Evolutionary conservation across 2,329 filamentous ascomycete genomes (phyloP).

Genomic region (Phialophora macrospora): DNA sequence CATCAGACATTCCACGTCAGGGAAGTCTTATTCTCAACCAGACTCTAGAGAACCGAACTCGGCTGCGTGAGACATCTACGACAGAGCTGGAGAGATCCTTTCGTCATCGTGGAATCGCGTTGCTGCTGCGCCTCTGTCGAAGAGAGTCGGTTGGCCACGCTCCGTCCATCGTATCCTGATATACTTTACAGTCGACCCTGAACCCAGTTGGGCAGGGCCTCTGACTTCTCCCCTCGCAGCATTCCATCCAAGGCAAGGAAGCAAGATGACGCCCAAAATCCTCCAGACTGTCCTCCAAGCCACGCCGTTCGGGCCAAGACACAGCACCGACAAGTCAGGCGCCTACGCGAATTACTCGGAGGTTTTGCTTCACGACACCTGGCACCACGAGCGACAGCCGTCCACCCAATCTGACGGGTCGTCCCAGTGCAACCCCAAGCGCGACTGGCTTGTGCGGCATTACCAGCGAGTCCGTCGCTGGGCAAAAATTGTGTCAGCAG

Average conservation of each 20-base stretch:
- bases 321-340: not conserved
- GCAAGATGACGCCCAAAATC: constrained; percentile 5
- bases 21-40: not conserved
- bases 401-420: not conserved
- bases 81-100: not conserved
- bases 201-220: not conserved
- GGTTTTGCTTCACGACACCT: not conserved
- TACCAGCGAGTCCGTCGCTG: constrained; percentile 9
- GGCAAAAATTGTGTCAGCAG: constrained; percentile 7
- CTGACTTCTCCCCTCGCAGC: not conserved
- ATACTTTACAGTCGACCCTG: not conserved
- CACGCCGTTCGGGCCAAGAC: not conserved
- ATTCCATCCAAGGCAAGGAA: not conserved
- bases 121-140: constrained; percentile 15
- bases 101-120: constrained; percentile 9
- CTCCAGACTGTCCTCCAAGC: not conserved
- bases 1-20: constrained; percentile 10
- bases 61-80: not conserved
- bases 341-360: not conserved
- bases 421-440: not conserved
- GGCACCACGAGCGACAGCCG: not conserved
- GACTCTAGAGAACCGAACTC: not conserved
- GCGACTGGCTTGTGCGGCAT: not conserved
- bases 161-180: not conserved
- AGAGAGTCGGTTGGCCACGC: not conserved